phyloP scores from a whole-genome alignment of 768 basidiomycete species.

The Hygrophoropsis aurantiaca region DNA sequence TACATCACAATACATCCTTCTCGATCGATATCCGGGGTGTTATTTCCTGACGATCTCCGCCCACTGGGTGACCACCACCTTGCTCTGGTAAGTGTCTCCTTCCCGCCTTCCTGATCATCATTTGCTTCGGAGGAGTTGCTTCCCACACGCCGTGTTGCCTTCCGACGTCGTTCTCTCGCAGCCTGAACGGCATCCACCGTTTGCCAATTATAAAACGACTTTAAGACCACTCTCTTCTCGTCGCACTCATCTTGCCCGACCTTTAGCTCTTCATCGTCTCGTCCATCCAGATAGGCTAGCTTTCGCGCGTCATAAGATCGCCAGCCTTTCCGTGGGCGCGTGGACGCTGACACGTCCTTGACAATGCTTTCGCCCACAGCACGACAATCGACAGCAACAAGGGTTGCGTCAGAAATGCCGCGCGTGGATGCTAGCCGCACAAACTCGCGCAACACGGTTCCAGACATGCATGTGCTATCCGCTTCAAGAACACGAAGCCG shows the following conservation, averaged over 20 bases:
- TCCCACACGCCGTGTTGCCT: conserved; percentile 44
- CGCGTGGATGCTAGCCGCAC: conserved; percentile 54
- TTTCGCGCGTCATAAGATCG: conserved; percentile 70
- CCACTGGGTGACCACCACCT: conserved; percentile 45
- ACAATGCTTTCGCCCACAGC: conserved; percentile 60
- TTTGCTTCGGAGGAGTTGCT: conserved; percentile 36
- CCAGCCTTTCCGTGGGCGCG: conserved; percentile 74
- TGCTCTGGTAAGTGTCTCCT: conserved; percentile 17
- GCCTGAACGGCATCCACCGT: conserved; percentile 75
- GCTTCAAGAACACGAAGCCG: conserved; percentile 68
- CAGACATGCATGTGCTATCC: conserved; percentile 76
- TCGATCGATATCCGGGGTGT: conserved; percentile 50
- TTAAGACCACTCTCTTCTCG: conserved; percentile 65
- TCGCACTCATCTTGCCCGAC: conserved; percentile 84
- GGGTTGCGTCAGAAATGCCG: conserved; percentile 45
- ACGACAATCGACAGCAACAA: conserved; percentile 78
- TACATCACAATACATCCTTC: conserved; percentile 75
- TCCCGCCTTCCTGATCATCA: conserved; percentile 30
- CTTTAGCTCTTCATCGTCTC: conserved; percentile 65
- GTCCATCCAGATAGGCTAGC: conserved; percentile 67
- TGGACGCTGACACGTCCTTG: conserved; percentile 56
- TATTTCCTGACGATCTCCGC: conserved; percentile 47
- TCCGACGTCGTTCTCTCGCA: conserved; percentile 66
- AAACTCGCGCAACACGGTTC: conserved; percentile 64
- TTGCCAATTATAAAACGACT: conserved; percentile 87